Conservation (phyloP, 139 green algal species). For the Coccomyxa sp. region DNA sequence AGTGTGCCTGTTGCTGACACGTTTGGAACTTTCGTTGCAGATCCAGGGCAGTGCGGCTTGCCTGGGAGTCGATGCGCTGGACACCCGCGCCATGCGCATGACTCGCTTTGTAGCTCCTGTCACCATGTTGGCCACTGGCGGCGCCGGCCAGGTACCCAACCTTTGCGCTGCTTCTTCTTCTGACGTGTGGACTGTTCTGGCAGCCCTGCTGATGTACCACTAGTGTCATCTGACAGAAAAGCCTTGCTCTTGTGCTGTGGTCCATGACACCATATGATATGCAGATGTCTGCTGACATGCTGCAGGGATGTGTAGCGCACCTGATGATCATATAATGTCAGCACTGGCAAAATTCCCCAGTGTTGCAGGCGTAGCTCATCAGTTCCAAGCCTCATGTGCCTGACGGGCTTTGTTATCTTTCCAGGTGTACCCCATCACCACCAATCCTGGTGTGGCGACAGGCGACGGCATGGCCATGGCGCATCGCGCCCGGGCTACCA, state of each 20-base stretch:
- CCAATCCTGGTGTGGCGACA: constrained; percentile 93
- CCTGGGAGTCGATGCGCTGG: constrained; percentile 81
- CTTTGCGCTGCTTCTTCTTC: not conserved
- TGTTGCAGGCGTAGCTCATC: too few species aligned
- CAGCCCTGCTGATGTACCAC: too few species aligned
- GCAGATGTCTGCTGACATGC: too few species aligned
- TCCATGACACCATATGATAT: too few species aligned
- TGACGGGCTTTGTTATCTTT: too few species aligned
- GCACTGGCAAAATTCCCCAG: too few species aligned
- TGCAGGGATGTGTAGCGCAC: too few species aligned
- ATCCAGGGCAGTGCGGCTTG: constrained; percentile 53
- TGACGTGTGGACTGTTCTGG: too few species aligned
- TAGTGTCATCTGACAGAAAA: too few species aligned
- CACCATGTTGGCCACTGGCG: constrained; percentile 90
- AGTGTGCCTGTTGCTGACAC: not conserved
- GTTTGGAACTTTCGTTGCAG: constrained; percentile 11
- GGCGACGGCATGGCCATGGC: constrained; percentile 97
- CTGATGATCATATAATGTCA: too few species aligned
- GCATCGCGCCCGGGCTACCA: constrained; percentile 64
- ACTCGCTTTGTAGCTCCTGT: constrained; percentile 64
- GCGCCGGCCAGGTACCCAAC: constrained; percentile 68
- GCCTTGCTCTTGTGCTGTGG: too few species aligned
- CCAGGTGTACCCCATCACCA: constrained; percentile 91
- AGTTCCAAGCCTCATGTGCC: too few species aligned
- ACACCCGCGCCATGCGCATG: constrained; percentile 44